phyloP scores from a whole-genome alignment of 306 rosid species.

The Vicia villosa region DNA sequence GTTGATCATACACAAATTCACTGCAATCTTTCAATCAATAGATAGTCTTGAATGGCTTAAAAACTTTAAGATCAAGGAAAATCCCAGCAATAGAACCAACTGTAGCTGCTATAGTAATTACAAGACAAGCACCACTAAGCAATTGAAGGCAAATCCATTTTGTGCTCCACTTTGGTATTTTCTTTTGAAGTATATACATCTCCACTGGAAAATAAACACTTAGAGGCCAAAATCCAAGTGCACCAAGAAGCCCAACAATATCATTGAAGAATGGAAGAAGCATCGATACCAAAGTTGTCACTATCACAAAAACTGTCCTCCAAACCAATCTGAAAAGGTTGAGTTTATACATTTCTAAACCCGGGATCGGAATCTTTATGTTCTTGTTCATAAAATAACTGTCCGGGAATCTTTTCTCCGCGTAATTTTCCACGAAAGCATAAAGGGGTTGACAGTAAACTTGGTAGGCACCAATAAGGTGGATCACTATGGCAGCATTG shows the following conservation, averaged over 20 bases:
- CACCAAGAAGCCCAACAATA: conserved; percentile 73
- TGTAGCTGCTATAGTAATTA: conserved; percentile 61
- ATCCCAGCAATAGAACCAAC: conserved; percentile 74
- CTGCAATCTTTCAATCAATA: conserved; percentile 28
- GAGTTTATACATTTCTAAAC: conserved; percentile 43
- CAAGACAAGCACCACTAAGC: conserved; percentile 63
- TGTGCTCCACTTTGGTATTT: conserved; percentile 65
- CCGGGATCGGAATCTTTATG: conserved; percentile 39
- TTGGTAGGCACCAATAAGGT: conserved; percentile 86
- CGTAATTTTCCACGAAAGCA: conserved; percentile 58
- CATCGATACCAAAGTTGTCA: conserved; percentile 63
- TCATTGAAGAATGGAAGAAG: conserved; percentile 75
- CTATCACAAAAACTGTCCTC: conserved; percentile 66
- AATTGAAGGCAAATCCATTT: conserved; percentile 70
- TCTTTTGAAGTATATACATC: conserved; percentile 70
- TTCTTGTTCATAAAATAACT: conserved; percentile 53
- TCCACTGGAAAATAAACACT: conserved; percentile 80
- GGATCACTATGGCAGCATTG: conserved; percentile 74
- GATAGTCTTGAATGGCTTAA: conserved; percentile 55
- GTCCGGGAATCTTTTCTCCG: conserved; percentile 43
- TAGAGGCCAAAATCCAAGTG: conserved; percentile 81
- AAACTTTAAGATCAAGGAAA: conserved; percentile 48
- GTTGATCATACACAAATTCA: not conserved
- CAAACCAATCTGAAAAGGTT: conserved; percentile 64
- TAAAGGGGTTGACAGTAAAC: conserved; percentile 76